These are phyloP conservation scores for Zopfia rhizophila DNA, from an alignment of 2,329 filamentous ascomycete genomes.

Conservation along the genomic window DNA sequence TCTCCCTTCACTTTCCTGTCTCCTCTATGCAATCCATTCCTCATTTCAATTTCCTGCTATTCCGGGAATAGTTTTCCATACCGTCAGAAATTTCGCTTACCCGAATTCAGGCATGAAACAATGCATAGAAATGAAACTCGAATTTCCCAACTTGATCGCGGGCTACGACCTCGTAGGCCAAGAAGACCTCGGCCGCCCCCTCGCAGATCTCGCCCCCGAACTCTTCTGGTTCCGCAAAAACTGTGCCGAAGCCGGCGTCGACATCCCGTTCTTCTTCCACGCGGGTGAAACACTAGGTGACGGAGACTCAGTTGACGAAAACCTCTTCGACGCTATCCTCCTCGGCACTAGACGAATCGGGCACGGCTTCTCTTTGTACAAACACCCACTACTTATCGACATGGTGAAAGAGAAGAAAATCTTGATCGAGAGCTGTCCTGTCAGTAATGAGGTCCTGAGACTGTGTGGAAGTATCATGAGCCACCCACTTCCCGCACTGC, in stretches of 20 bases:
- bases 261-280: constrained; percentile 96
- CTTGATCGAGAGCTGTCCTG: constrained; percentile 88
- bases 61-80: background rate
- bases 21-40: background rate
- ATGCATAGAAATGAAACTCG: constrained; percentile 83
- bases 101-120: constrained; percentile 73
- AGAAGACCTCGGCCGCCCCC: constrained; percentile 80
- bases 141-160: constrained; percentile 80
- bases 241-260: constrained; percentile 79
- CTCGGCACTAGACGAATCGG: constrained; percentile 90
- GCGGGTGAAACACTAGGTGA: constrained; percentile 88
- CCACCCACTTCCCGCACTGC: constrained; percentile 83
- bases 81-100: background rate
- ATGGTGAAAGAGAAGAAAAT: constrained; percentile 91
- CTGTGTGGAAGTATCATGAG: constrained; percentile 79
- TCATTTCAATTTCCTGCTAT: background rate
- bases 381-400: constrained; percentile 88
- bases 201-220: constrained; percentile 81
- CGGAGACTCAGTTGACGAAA: constrained; percentile 79
- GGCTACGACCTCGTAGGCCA: constrained; percentile 93
- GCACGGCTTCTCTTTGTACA: constrained; percentile 87
- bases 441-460: constrained; percentile 87
- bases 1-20: background rate
- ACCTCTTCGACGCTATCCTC: constrained; percentile 89
- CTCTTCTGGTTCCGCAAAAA: constrained; percentile 94